phyloP scores from a whole-genome alignment of 2,329 filamentous ascomycete species.

The Fonsecaea pedrosoi region DNA sequence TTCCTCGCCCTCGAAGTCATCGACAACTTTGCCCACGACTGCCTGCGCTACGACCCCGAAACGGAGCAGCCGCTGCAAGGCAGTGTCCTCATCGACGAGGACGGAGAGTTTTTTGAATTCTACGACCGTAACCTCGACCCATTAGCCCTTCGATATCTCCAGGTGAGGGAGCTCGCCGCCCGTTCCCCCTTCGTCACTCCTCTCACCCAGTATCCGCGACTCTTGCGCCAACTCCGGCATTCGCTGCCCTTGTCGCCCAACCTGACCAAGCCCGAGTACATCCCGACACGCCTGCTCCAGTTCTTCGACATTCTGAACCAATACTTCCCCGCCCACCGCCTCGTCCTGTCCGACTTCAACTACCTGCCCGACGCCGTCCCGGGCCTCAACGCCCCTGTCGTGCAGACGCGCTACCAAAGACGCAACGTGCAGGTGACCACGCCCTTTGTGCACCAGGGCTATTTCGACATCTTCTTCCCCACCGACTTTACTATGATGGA shows the following conservation, averaged over 20 bases:
- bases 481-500: slow-evolving; percentile 93
- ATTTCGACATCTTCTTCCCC: slow-evolving; percentile 98
- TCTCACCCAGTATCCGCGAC: slow-evolving; percentile 53
- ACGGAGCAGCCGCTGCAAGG: slow-evolving; percentile 87
- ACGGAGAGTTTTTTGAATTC: slow-evolving; percentile 94
- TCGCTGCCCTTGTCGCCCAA: slow-evolving; percentile 75
- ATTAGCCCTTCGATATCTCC: slow-evolving; percentile 79
- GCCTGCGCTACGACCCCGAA: slow-evolving; percentile 83
- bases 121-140: slow-evolving; percentile 83
- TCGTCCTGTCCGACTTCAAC: slow-evolving; percentile 91
- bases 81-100: slow-evolving; percentile 80
- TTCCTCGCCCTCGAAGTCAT: slow-evolving; percentile 98
- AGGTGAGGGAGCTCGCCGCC: slow-evolving; percentile 78
- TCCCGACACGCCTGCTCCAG: slow-evolving; percentile 92
- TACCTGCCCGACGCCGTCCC: slow-evolving; percentile 79
- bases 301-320: slow-evolving; percentile 91
- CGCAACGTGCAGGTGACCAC: slow-evolving; percentile 88
- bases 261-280: slow-evolving; percentile 84
- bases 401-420: slow-evolving; percentile 90
- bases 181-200: slow-evolving; percentile 53
- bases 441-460: slow-evolving; percentile 94
- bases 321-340: slow-evolving; percentile 87
- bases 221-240: slow-evolving; percentile 67
- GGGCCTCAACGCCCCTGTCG: slow-evolving; percentile 90
- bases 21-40: slow-evolving; percentile 97